Conservation (phyloP, 2,329 filamentous ascomycete species). For the Trichophyton schoenleinii region DNA sequence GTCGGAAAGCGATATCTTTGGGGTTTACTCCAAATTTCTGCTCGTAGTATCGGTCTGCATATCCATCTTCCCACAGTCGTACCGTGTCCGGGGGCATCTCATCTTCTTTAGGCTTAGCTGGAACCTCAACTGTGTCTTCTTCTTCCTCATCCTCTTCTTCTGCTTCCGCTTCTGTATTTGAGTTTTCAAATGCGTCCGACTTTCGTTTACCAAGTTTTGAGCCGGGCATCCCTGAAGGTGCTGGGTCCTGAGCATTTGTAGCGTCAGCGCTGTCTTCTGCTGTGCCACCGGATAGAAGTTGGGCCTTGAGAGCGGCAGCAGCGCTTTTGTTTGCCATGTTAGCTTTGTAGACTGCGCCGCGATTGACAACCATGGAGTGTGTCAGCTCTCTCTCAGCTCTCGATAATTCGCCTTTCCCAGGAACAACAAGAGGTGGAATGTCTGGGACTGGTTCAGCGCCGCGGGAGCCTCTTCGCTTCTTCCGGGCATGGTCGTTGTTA, state of each 20-base stretch:
- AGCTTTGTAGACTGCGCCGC: constrained; percentile 51
- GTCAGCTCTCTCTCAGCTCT: constrained; percentile 53
- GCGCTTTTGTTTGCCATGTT: constrained; percentile 88
- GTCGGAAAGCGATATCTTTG: constrained; percentile 71
- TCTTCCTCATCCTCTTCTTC: too few relatives aligned
- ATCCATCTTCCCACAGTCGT: constrained; percentile 87
- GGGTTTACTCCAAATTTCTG: constrained; percentile 85
- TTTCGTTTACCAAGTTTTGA: constrained; percentile 46
- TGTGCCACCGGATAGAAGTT: constrained; percentile 45
- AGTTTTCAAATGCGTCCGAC: constrained; percentile 53
- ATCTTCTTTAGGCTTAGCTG: constrained; percentile 34
- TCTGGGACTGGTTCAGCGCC: constrained; percentile 31
- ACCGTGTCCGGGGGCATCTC: constrained; percentile 67
- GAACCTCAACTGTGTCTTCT: constrained; percentile 29
- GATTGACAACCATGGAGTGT: constrained; percentile 78
- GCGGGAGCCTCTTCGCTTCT: constrained; percentile 33
- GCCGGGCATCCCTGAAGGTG: constrained; percentile 16
- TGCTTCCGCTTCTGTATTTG: constrained; percentile 46
- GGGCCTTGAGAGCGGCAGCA: constrained; percentile 72
- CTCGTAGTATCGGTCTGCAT: constrained; percentile 90
- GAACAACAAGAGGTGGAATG: constrained; percentile 44
- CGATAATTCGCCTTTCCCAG: constrained; percentile 41
- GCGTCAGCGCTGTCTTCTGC: constrained; percentile 16
- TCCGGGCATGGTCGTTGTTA: constrained; percentile 24
- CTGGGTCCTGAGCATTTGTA: constrained; percentile 16